Conservation (phyloP, 352 stramenopile species). For the Phytopythium boreale region DNA sequence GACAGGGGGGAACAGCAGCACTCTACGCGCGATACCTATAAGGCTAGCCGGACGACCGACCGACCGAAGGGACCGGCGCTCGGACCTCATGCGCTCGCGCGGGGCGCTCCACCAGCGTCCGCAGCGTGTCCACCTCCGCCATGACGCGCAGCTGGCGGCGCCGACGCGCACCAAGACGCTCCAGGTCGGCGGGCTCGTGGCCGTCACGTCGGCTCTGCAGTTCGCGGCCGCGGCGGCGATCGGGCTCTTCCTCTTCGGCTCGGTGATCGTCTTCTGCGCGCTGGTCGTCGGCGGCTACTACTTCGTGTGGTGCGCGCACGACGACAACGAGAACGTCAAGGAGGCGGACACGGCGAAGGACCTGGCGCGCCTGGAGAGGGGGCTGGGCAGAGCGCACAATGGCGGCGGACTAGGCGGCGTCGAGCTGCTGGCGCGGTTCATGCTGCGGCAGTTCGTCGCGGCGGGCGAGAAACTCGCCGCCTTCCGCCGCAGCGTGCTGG, state of each 20-base stretch:
- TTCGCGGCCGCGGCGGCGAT: conserved; percentile 19
- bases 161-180: conserved; percentile 24
- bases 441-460: conserved; percentile 7
- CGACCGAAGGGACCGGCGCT: neutral
- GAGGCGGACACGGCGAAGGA: neutral
- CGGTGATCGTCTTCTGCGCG: conserved; percentile 34
- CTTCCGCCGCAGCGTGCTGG: conserved; percentile 41
- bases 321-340: neutral
- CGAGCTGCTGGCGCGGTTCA: conserved; percentile 1
- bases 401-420: conserved; percentile 1
- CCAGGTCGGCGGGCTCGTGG: conserved; percentile 33
- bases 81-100: neutral
- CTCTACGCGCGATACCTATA: too few species aligned
- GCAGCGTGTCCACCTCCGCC: neutral
- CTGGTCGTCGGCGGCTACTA: conserved; percentile 18
- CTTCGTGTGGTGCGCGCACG: conserved; percentile 5
- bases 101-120: neutral
- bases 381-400: conserved; percentile 10
- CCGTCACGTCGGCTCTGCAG: conserved; percentile 28
- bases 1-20: too few species aligned
- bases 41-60: neutral
- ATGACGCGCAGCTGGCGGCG: neutral
- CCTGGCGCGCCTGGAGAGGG: conserved; percentile 9
- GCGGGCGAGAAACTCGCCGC: conserved; percentile 12
- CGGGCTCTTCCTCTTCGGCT: conserved; percentile 34